Conservation (phyloP, 768 basidiomycete species). For the Lactifluus echinatus region DNA sequence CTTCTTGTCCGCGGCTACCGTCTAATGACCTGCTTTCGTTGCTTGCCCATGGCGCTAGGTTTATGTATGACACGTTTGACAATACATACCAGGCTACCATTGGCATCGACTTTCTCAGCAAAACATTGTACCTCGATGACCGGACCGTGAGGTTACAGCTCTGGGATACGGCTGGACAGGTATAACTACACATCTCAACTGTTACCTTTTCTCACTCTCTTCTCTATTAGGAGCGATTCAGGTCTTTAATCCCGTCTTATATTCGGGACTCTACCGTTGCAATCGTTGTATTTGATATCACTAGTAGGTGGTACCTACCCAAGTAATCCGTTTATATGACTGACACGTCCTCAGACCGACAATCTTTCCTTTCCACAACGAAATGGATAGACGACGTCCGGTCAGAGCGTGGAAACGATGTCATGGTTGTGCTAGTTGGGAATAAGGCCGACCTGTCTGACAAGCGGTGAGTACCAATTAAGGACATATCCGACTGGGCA, state of each 20-base stretch:
- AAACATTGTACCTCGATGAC: constrained; percentile 99
- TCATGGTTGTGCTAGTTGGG: constrained; percentile 96
- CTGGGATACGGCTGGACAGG: constrained; percentile 98
- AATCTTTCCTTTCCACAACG: constrained; percentile 95
- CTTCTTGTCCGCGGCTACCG: constrained; percentile 1
- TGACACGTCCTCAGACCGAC: constrained; percentile 55
- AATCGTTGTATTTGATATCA: constrained; percentile 98
- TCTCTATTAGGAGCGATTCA: constrained; percentile 75
- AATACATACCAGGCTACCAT: constrained; percentile 98
- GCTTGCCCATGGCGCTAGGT: constrained; percentile 37
- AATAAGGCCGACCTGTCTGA: constrained; percentile 99
- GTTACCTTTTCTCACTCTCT: neutral
- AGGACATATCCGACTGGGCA: neutral
- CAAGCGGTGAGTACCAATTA: constrained; percentile 63
- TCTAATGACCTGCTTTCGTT: neutral
- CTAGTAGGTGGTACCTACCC: constrained; percentile 53
- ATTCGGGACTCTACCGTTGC: constrained; percentile 98
- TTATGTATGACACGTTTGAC: constrained; percentile 99
- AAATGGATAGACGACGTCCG: constrained; percentile 99
- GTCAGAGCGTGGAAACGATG: constrained; percentile 94
- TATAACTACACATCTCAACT: constrained; percentile 26
- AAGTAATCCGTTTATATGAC: neutral
- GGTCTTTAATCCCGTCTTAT: constrained; percentile 95
- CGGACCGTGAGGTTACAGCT: constrained; percentile 94
- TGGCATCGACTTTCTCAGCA: constrained; percentile 98